Base-by-base conservation (phyloP, 2,329 filamentous ascomycete species). In the Nannizziopsis barbatae region DNA sequence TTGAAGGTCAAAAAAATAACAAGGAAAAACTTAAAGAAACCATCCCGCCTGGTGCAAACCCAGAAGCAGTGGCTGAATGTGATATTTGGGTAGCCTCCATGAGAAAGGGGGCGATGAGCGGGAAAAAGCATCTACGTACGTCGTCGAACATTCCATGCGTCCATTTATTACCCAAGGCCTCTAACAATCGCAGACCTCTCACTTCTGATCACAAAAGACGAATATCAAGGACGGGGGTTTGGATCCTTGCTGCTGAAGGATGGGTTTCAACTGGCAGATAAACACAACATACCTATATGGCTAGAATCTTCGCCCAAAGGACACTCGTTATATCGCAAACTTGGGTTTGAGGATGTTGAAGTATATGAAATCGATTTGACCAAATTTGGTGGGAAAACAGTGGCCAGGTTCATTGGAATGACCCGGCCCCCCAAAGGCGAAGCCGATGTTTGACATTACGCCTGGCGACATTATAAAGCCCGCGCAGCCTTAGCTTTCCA, bases 131-230 rank as follows among this genome's bases (percentile, higher is more conserved):
- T 43, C 39, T 44, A 15, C 39, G 53, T 55, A 53, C 18, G 53
- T 51, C 36, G 41, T 33, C 9, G 9, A 12, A 37, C 31, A 10
- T 11, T 38, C 30, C n/a, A n/a, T n/a, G 7, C n/a, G 9, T 9
- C 33, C 12, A 8, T 31, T 20, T 3, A 5, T 10, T 9, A 10
- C 15, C 32, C 43, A 31, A 42, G 14, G 9, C 22, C 4, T 11
- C 10, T 27, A 14, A 10, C 30, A 6, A 15, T 7, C 37, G n/a
- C 27, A 65, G 65, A 63, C 41, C 55, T 69, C 5, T 51, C 56
- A 2, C 31, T 58, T 1, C 58, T 71, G 4, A 57, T 60, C 5
- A 66, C 65, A 8, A 57, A 63, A n/a, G 58, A 57, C 0, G 53
- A 56, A 12, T 60, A 54, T 46, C 57, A 62, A 36, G 52, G 61